A percentile compares a stretch with the other conserved stretches of the same genome.
Evolutionary conservation across 371 early-diverging fungal genomes (phyloP).

Genomic region (Haplosporangium sp.): DNA sequence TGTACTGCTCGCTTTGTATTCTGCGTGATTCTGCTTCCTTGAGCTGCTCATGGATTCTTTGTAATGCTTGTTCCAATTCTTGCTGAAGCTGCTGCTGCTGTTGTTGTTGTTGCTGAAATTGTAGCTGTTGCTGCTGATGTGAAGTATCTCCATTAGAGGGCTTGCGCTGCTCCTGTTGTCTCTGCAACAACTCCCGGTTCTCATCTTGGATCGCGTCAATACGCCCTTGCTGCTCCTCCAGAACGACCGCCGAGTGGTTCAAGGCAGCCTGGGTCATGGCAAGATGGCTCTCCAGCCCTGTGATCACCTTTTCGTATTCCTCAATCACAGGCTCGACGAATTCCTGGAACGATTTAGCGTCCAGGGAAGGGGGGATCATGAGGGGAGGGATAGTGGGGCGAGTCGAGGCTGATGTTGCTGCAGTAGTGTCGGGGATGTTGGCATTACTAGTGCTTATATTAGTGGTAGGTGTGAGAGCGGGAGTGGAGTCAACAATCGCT

Average conservation of each 20-base stretch:
- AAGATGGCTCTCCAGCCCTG: conserved; percentile 67
- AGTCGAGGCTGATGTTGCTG: not conserved
- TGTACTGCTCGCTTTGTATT: conserved; percentile 19
- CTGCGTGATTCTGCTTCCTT: conserved; percentile 27
- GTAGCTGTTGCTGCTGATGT: conserved; percentile 12
- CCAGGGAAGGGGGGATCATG: conserved; percentile 16
- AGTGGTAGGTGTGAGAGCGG: not conserved
- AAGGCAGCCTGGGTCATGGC: conserved; percentile 66
- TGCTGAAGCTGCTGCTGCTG: conserved; percentile 10
- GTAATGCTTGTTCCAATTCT: not conserved
- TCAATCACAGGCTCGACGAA: conserved; percentile 78
- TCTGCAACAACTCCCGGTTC: conserved; percentile 12
- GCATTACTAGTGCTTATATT: not conserved
- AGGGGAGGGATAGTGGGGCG: conserved; percentile 24
- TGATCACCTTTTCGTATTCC: conserved; percentile 74
- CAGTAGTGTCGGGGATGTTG: not conserved
- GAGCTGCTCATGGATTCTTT: conserved; percentile 18
- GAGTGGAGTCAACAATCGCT: not conserved
- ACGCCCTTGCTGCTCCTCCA: conserved; percentile 62
- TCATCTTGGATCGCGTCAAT: conserved; percentile 33
- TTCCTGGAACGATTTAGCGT: conserved; percentile 61
- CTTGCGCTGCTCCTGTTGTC: conserved; percentile 1
- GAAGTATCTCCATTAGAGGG: not conserved
- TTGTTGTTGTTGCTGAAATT: conserved; percentile 16
- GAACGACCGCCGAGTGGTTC: conserved; percentile 61